These are phyloP conservation scores for Coniferiporia weirii DNA, from an alignment of 1,284 basidiomycete species.

Conservation along the genomic window DNA sequence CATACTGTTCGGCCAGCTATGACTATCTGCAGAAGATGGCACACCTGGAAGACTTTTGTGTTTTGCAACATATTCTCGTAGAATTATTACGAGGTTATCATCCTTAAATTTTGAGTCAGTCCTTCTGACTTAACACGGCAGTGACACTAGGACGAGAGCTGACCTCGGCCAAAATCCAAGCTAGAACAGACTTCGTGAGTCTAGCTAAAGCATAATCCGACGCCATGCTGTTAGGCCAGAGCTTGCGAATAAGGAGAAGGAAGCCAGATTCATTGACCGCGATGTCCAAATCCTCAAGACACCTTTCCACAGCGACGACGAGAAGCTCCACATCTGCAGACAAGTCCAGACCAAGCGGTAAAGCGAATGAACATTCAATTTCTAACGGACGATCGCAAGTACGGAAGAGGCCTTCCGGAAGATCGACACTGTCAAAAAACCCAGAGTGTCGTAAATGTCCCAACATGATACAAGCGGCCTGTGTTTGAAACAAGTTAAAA, in stretches of 20 bases:
- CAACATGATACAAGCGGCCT: slow-evolving; percentile 48
- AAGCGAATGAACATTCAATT: slow-evolving; percentile 49
- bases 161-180: slow-evolving; percentile 24
- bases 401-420: slow-evolving; percentile 33
- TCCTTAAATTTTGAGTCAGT: slow-evolving; percentile 38
- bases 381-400: slow-evolving; percentile 26
- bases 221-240: slow-evolving; percentile 69
- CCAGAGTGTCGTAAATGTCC: slow-evolving; percentile 57
- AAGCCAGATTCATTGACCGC: slow-evolving; percentile 71
- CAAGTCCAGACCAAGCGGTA: slow-evolving; percentile 67
- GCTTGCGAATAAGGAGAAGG: slow-evolving; percentile 53
- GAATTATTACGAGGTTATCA: slow-evolving; percentile 51
- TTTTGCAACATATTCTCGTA: slow-evolving; percentile 57
- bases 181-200: slow-evolving; percentile 26
- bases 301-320: slow-evolving; percentile 65
- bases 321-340: slow-evolving; percentile 69
- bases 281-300: slow-evolving; percentile 63
- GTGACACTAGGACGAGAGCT: background rate
- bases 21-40: slow-evolving; percentile 37
- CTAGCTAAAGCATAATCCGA: slow-evolving; percentile 53
- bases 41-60: slow-evolving; percentile 59
- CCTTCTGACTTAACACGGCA: background rate
- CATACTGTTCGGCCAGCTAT: slow-evolving; percentile 44
- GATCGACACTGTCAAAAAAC: slow-evolving; percentile 48
- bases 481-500: slow-evolving; percentile 50